These are phyloP conservation scores for Williopsis jadinii DNA, from an alignment of 1,139 yeast species.

Conservation along the genomic window DNA sequence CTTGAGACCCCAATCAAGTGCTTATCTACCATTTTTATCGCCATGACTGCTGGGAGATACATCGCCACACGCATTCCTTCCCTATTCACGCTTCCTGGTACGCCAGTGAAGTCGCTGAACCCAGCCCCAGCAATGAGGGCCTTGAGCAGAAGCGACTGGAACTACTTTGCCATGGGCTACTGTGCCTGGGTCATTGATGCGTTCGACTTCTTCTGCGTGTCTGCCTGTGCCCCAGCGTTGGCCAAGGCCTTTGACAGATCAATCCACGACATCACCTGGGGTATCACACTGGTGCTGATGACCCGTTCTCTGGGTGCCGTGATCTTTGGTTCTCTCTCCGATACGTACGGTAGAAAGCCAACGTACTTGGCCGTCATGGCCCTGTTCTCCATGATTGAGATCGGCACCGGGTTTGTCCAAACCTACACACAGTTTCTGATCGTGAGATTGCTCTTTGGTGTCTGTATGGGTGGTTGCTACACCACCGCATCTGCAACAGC, in stretches of 20 bases:
- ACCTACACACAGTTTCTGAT: constrained; percentile 42
- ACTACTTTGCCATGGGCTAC: constrained; percentile 37
- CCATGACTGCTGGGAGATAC: constrained; percentile 2
- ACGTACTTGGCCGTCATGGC: constrained; percentile 37
- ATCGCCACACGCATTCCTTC: constrained; percentile 10
- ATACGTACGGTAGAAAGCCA: constrained; percentile 45
- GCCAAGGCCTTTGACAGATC: constrained; percentile 35
- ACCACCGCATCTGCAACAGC: constrained; percentile 39
- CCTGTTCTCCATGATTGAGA: constrained; percentile 38
- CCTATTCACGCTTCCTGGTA: constrained; percentile 8
- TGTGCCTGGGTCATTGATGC: constrained; percentile 47
- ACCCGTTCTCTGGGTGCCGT: constrained; percentile 50
- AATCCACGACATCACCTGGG: constrained; percentile 46
- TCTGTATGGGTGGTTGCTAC: constrained; percentile 43
- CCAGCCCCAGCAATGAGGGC: constrained; percentile 30
- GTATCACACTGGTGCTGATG: constrained; percentile 50
- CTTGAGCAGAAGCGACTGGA: constrained; percentile 34
- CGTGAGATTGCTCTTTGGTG: constrained; percentile 40
- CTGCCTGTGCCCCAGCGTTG: constrained; percentile 36
- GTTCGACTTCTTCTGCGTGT: constrained; percentile 46
- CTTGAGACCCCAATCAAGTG: too few species aligned
- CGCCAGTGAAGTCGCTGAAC: constrained; percentile 20
- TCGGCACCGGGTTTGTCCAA: constrained; percentile 46
- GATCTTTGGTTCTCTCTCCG: constrained; percentile 44
- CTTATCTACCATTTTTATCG: too few species aligned